Evolutionary conservation across 2,329 filamentous ascomycete genomes (phyloP).

Genomic region (Botryosphaeria dothidea): DNA sequence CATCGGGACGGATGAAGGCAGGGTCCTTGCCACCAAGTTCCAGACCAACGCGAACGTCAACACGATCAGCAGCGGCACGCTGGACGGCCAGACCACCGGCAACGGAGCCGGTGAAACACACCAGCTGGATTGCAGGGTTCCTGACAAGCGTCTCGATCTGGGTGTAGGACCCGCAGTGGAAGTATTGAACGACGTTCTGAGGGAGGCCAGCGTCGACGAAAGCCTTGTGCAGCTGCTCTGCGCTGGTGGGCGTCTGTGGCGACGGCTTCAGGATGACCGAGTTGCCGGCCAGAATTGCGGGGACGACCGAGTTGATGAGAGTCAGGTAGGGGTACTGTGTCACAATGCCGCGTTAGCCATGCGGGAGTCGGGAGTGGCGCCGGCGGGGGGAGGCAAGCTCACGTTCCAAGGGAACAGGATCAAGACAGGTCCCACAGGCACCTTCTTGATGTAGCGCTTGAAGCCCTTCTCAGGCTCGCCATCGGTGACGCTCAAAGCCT

Average conservation of each 20-base stretch:
- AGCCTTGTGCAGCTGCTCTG: constrained; percentile 75
- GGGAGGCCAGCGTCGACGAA: constrained; percentile 82
- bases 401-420: constrained; percentile 97
- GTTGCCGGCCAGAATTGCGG: constrained; percentile 87
- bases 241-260: constrained; percentile 90
- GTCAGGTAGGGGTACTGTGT: constrained; percentile 88
- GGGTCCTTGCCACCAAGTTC: constrained; percentile 96
- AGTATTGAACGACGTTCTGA: constrained; percentile 82
- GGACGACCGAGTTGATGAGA: constrained; percentile 87
- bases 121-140: constrained; percentile 72
- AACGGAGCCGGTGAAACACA: constrained; percentile 94
- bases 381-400: constrained; percentile 42
- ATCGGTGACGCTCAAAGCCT: constrained; percentile 75
- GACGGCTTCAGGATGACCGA: constrained; percentile 92
- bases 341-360: constrained; percentile 18
- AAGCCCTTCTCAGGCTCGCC: constrained; percentile 86
- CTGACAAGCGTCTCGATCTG: constrained; percentile 78
- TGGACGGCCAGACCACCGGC: constrained; percentile 42
- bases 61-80: constrained; percentile 61
- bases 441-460: constrained; percentile 85
- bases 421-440: constrained; percentile 82
- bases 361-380: constrained; percentile 25
- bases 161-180: constrained; percentile 80
- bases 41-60: constrained; percentile 77
- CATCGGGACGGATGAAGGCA: constrained; percentile 82